These are phyloP conservation scores for Fomitopsis schrenkii DNA, from an alignment of 1,284 basidiomycete species.

Conservation along the genomic window DNA sequence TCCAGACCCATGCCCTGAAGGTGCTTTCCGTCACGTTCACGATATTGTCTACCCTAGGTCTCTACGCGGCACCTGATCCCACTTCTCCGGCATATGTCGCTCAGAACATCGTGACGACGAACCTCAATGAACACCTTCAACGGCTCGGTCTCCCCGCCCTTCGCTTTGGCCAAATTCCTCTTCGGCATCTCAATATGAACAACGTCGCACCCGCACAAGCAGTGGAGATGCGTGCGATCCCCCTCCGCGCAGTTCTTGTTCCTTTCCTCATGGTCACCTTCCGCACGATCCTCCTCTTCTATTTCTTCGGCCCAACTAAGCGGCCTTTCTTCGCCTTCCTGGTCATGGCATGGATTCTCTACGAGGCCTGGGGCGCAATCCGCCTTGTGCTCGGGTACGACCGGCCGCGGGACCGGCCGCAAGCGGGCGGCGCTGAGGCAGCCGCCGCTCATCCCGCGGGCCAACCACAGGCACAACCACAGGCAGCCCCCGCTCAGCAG, in stretches of 20 bases:
- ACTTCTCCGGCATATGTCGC: conserved; percentile 15
- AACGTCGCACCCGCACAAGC: conserved; percentile 27
- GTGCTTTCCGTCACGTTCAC: conserved; percentile 72
- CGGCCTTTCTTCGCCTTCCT: conserved; percentile 68
- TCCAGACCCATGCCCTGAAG: conserved; percentile 64
- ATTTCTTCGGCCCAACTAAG: conserved; percentile 74
- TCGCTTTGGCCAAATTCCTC: conserved; percentile 29
- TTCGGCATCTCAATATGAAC: conserved; percentile 20
- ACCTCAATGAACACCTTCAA: conserved; percentile 58
- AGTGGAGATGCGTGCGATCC: conserved; percentile 42
- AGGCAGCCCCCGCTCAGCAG: neutral
- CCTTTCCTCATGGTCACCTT: conserved; percentile 65
- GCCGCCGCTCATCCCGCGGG: neutral
- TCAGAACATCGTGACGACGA: conserved; percentile 25
- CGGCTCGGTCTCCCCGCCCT: conserved; percentile 57
- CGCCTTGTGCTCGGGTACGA: conserved; percentile 39
- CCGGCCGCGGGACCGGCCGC: conserved; percentile 9
- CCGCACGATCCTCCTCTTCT: conserved; percentile 67
- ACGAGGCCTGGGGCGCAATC: conserved; percentile 75
- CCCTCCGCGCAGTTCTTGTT: conserved; percentile 57
- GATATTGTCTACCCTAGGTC: conserved; percentile 33
- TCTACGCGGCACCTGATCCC: conserved; percentile 20
- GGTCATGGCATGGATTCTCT: conserved; percentile 66
- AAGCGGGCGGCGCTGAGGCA: conserved; percentile 5
- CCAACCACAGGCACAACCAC: conserved; percentile 1